Base-by-base conservation (phyloP, 495 filamentous ascomycete genomes). In the Platismatia glauca region DNA sequence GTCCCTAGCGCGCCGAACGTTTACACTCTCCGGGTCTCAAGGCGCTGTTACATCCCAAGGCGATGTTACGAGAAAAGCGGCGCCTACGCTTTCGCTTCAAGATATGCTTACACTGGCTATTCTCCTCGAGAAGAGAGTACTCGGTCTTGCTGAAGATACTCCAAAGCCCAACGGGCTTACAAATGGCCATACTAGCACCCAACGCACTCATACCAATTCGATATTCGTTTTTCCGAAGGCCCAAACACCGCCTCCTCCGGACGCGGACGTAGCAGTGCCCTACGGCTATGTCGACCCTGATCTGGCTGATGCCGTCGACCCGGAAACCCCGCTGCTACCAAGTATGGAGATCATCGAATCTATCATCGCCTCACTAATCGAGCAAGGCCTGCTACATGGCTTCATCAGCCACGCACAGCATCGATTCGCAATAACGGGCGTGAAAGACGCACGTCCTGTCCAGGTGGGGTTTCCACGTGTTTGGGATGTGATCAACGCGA, bases 381-480 rank as follows among this genome's bases (percentile, higher is more conserved):
- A 86, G 34, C 90, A 95, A 71, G 88, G 86, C 11, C 76, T 97
- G n/a, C 79, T 97, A 57, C 85, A 86, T 61, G 94, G 94, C 7
- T 98, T 92, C 66, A 80, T 97, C 29, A 89, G 89, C 15, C 89
- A 94, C 67, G 76, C 80, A 38, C 85, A 85, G 66, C 80, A 78
- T 34, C 83, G 85, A 24, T 95, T 95, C 64, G 91, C 90, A 7
- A 87, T 97, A 41, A 82, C 88, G 34, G 92, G 94, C 9, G 83
- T 89, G 20, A 89, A 88, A 68, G 74, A 80, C 57, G 82, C 76
- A 2, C 80, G 81, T 3, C 80, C 83, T 2, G 68, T 89, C 55
- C 79, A 81, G 7, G 85, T 82, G 1, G 85, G 85, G 2, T 88
- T 85, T 68, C 85, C 85, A 16, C 80, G 78, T 61, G 74, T 82